phyloP scores from a whole-genome alignment of 495 filamentous ascomycete species.

The Xanthoparmelia taractica region DNA sequence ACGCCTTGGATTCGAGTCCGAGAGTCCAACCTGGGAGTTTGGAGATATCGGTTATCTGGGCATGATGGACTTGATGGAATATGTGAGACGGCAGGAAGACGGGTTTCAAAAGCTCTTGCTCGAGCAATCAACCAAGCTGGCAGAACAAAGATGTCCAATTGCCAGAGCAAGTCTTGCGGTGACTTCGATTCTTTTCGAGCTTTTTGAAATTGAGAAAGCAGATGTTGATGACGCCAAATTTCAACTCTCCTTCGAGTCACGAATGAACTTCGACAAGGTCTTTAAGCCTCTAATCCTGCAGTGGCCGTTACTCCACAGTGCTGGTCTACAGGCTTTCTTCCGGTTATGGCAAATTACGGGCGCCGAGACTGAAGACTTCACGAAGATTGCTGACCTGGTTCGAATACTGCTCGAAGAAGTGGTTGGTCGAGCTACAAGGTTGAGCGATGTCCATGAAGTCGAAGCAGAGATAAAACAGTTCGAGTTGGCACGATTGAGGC shows the following conservation, averaged over 20 bases:
- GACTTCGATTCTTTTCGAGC: constrained; percentile 82
- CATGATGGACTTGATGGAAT: constrained; percentile 96
- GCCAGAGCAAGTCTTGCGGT: constrained; percentile 81
- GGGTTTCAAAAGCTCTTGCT: constrained; percentile 83
- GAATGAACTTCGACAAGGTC: constrained; percentile 71
- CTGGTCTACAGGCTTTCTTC: constrained; percentile 81
- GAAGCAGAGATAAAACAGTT: constrained; percentile 84
- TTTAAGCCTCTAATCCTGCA: constrained; percentile 86
- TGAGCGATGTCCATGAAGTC: constrained; percentile 78
- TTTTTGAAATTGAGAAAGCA: constrained; percentile 88
- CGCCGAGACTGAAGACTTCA: constrained; percentile 77
- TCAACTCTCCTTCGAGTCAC: constrained; percentile 69
- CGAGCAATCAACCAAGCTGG: constrained; percentile 72
- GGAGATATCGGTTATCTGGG: constrained; percentile 80
- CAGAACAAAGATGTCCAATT: constrained; percentile 74
- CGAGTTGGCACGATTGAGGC: constrained; percentile 65
- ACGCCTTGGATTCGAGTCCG: constrained; percentile 83
- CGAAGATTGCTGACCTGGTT: constrained; percentile 83
- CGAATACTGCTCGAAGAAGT: constrained; percentile 88
- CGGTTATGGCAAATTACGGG: constrained; percentile 85
- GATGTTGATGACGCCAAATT: constrained; percentile 73
- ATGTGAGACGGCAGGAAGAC: constrained; percentile 82
- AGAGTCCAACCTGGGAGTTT: constrained; percentile 79
- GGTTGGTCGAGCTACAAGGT: constrained; percentile 72
- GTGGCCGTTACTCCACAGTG: constrained; percentile 91